Evolutionary conservation across 129 eudicot species (phyloP), one percentile per base, ranked within the genome.

Genomic region (Lonicera japonica): DNA sequence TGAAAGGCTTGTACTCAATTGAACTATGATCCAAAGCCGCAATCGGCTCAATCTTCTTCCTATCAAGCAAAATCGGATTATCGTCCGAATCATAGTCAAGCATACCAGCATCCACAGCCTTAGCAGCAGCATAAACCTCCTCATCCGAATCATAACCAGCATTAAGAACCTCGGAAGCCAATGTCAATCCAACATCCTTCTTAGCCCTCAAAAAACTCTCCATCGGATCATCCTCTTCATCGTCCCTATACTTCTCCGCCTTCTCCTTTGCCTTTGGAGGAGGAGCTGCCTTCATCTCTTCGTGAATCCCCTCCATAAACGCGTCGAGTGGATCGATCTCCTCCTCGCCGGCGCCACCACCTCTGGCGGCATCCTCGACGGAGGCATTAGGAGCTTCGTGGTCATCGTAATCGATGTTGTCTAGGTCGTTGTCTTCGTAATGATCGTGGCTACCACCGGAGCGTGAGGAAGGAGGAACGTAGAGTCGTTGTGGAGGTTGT

Each of bases 81-180:
- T 92, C 99, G 59, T 92, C 99, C 1, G 80, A 74, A 77, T 92
- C 99, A 76, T 92, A 92, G 70, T 92, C 99, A n/a, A 92, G 0
- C 89, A 87, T 34, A 43, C 99, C 96, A 3, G 91, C 96, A 67
- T 92, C 95, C 38, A 92, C 92, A 2, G 99, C 96, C 76, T 92
- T 92, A 0, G 99, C 99, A 0, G 99, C 96, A 2, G 96, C 99
- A 64, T 92, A 92, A 38, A 92, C 99, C 92, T 92, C 96, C 79
- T 92, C 99, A 40, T 92, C 99, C 18, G 92, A 85, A 80, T 92
- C 85, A 70, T 92, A 87, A 43, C 99, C 99, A 1, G 99, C 96
- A 50, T 75, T 80, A 25, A 85, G 71, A 4, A 80, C 99, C 15
- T 92, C 99, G 13, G 89, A 75, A 6, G 99, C 99, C 71, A 92